Evolutionary conservation across 768 basidiomycete species (phyloP).

Genomic region (Xerocomus potaroensis): DNA sequence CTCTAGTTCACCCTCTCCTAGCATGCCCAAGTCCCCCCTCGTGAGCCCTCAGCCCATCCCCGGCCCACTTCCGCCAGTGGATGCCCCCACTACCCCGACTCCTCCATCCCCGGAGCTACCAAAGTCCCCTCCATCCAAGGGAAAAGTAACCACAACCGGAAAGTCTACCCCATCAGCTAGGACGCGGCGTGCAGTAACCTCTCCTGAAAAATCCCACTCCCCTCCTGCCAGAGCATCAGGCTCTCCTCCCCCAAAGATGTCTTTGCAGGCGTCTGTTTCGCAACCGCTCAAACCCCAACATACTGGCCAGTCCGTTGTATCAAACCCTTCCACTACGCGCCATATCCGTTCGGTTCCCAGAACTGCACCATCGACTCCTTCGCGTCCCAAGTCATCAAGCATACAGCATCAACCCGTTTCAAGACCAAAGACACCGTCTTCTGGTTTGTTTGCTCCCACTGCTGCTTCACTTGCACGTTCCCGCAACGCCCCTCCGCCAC

Average conservation of each 20-base stretch:
- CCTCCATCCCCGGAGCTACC: slow-evolving; percentile 19
- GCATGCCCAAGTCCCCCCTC: slow-evolving; percentile 15
- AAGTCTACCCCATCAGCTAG: slow-evolving; percentile 25
- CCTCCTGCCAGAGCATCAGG: slow-evolving; percentile 17
- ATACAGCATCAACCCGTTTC: slow-evolving; percentile 15
- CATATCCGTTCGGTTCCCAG: slow-evolving; percentile 22
- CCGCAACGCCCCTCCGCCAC: slow-evolving; percentile 47
- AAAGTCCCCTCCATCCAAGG: slow-evolving; percentile 20
- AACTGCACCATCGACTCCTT: slow-evolving; percentile 30
- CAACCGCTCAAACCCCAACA: slow-evolving; percentile 36
- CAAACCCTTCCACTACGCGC: slow-evolving; percentile 29
- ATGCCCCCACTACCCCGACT: slow-evolving; percentile 17
- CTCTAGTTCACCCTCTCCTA: slow-evolving; percentile 30
- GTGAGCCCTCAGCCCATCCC: slow-evolving; percentile 31
- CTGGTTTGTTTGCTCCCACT: slow-evolving; percentile 75
- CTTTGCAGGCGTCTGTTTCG: slow-evolving; percentile 35
- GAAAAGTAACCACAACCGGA: slow-evolving; percentile 10
- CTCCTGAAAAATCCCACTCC: slow-evolving; percentile 32
- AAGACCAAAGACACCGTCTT: slow-evolving; percentile 59
- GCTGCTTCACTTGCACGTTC: slow-evolving; percentile 75
- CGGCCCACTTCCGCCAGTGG: slow-evolving; percentile 16
- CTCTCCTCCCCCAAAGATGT: slow-evolving; percentile 25
- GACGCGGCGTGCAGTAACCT: slow-evolving; percentile 11
- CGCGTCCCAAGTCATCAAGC: slow-evolving; percentile 36
- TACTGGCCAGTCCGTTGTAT: slow-evolving; percentile 39